These are phyloP conservation scores for Coniosporium apollinis DNA, from an alignment of 495 filamentous ascomycete genomes.

Conservation along the genomic window DNA sequence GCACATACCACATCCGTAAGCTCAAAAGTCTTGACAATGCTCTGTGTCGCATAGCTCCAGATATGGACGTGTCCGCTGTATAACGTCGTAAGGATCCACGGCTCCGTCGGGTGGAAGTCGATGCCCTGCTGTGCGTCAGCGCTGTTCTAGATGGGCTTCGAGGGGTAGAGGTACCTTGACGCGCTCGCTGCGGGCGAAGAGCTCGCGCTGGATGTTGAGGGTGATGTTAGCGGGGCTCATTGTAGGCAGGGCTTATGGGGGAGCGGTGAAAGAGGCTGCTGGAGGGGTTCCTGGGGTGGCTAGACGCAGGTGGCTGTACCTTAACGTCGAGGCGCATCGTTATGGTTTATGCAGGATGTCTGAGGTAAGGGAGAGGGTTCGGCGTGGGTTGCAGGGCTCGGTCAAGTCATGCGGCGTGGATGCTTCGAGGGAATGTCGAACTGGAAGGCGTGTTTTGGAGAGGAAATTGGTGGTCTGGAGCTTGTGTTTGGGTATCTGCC, in stretches of 20 bases:
- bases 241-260: conserved; percentile 10
- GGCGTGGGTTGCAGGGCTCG: too few relatives aligned
- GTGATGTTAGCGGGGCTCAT: conserved; percentile 21
- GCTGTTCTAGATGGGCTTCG: too few relatives aligned
- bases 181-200: conserved; percentile 72
- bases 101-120: conserved; percentile 71
- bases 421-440: too few relatives aligned
- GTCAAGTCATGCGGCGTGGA: too few relatives aligned
- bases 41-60: conserved; percentile 95
- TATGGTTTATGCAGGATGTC: not conserved
- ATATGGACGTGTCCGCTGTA: conserved; percentile 99
- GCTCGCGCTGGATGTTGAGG: conserved; percentile 43
- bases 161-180: too few relatives aligned
- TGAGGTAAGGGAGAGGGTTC: too few relatives aligned
- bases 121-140: too few relatives aligned
- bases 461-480: too few relatives aligned
- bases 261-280: conserved; percentile 2
- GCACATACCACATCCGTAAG: conserved; percentile 99
- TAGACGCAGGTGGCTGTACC: conserved; percentile 30
- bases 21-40: conserved; percentile 98
- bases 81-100: conserved; percentile 70
- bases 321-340: conserved; percentile 86
- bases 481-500: too few relatives aligned
- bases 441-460: too few relatives aligned
- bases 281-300: conserved; percentile 1